phyloP scores from a whole-genome alignment of 2,329 filamentous ascomycete species.

The Aaosphaeria pasadenensis region DNA sequence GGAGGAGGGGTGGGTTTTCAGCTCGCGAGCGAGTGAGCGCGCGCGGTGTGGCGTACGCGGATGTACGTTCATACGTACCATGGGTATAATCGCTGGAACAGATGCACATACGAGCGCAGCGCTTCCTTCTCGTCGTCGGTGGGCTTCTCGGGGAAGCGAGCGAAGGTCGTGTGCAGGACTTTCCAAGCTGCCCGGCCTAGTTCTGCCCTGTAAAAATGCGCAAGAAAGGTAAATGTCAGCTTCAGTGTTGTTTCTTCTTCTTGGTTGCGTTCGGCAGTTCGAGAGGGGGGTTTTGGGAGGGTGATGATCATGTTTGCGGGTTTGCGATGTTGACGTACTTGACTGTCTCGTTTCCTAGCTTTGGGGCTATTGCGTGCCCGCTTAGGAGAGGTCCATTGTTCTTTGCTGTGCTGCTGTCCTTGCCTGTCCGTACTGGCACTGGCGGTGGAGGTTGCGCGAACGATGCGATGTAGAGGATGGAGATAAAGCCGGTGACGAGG shows the following conservation, averaged over 20 bases:
- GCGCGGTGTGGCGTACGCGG: neutral
- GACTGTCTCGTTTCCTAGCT: conserved; percentile 76
- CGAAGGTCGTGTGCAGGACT: conserved; percentile 65
- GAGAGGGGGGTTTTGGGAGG: too few species aligned
- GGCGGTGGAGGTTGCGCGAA: conserved; percentile 40
- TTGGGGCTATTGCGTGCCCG: conserved; percentile 73
- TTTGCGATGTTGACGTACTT: conserved; percentile 46
- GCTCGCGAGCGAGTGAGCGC: too few species aligned
- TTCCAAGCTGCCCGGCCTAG: conserved; percentile 65
- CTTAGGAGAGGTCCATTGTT: conserved; percentile 44
- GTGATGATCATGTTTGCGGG: too few species aligned
- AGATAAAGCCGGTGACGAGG: conserved; percentile 54
- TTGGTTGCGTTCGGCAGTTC: too few species aligned
- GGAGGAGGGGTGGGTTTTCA: too few species aligned
- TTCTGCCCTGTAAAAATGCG: conserved; percentile 49
- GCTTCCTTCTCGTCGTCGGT: conserved; percentile 59
- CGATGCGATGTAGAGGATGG: conserved; percentile 59
- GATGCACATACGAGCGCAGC: conserved; percentile 58
- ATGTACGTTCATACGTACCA: conserved; percentile 43
- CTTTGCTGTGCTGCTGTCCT: conserved; percentile 1
- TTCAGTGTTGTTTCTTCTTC: too few species aligned
- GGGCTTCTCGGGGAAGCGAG: conserved; percentile 62
- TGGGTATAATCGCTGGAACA: conserved; percentile 64
- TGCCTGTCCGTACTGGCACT: conserved; percentile 11
- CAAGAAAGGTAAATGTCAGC: conserved; percentile 14